phyloP scores from a whole-genome alignment of 1,284 basidiomycete species.

The Ganoderma resinaceum region DNA sequence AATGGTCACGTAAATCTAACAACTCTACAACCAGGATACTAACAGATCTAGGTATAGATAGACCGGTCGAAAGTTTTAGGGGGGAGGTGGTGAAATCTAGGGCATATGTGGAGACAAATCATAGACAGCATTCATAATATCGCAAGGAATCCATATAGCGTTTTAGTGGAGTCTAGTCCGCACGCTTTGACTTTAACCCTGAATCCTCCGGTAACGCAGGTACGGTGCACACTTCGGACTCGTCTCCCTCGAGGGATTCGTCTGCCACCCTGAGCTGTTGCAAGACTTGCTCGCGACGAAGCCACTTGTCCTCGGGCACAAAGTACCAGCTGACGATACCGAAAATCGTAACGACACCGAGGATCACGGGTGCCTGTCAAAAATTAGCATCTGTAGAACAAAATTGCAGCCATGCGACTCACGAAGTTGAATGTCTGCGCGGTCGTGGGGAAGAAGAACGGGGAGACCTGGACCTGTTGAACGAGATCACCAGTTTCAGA shows the following conservation, averaged over 20 bases:
- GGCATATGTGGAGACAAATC: not conserved
- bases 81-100: not conserved
- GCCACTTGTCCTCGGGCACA: conserved; percentile 79
- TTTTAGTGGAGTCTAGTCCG: not conserved
- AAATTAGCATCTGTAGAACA: not conserved
- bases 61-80: not conserved
- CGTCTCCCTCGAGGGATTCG: conserved; percentile 28
- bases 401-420: conserved; percentile 38
- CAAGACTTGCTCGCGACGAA: conserved; percentile 65
- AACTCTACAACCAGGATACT: not conserved
- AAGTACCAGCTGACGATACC: conserved; percentile 80
- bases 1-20: not conserved
- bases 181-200: conserved; percentile 12
- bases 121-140: not conserved
- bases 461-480: conserved; percentile 74
- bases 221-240: conserved; percentile 12
- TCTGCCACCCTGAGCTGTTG: conserved; percentile 52
- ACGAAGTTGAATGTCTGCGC: conserved; percentile 83
- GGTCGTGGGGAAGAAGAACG: conserved; percentile 82
- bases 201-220: conserved; percentile 8
- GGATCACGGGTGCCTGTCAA: conserved; percentile 74
- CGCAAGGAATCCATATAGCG: not conserved
- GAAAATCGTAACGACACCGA: conserved; percentile 78
- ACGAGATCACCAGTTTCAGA: not conserved
- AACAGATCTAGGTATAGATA: not conserved